A percentile compares a stretch with the other conserved stretches of the same genome.
Evolutionary conservation across 176 grass and related monocot genomes (phyloP).

Genomic region (Oryza glumipatula): DNA sequence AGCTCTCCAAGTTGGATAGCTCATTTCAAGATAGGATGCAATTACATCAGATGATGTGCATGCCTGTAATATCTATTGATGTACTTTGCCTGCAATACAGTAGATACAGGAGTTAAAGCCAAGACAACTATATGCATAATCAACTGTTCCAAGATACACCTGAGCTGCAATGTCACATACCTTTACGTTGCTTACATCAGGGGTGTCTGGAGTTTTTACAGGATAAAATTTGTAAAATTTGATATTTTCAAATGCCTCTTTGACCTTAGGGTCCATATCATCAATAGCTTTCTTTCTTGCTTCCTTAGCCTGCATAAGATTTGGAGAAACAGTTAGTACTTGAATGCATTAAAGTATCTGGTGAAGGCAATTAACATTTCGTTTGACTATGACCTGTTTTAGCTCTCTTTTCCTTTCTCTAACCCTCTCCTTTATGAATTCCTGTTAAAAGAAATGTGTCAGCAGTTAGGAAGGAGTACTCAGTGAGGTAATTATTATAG

Average conservation of each 20-base stretch:
- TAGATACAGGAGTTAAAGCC: slow-evolving; percentile 3
- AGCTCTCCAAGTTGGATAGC: slow-evolving; percentile 28
- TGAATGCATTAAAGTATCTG: neutral
- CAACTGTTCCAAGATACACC: neutral
- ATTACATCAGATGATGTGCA: slow-evolving; percentile 69
- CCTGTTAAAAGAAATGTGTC: slow-evolving; percentile 48
- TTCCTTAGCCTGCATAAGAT: slow-evolving; percentile 71
- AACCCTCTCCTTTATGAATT: slow-evolving; percentile 81
- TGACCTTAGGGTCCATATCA: slow-evolving; percentile 75
- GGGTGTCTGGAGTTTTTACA: slow-evolving; percentile 61
- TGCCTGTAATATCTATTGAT: slow-evolving; percentile 84
- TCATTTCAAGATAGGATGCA: slow-evolving; percentile 22
- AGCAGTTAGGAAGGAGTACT: slow-evolving; percentile 17
- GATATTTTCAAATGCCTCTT: slow-evolving; percentile 73
- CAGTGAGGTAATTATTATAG: neutral
- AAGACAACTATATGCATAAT: neutral
- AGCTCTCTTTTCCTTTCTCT: slow-evolving; percentile 72
- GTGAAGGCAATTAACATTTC: slow-evolving; percentile 10
- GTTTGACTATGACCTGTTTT: slow-evolving; percentile 55
- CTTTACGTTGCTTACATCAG: slow-evolving; percentile 78
- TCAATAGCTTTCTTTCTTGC: slow-evolving; percentile 83
- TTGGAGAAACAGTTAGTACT: slow-evolving; percentile 17
- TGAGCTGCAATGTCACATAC: slow-evolving; percentile 35
- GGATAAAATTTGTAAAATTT: slow-evolving; percentile 94
- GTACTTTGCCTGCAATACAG: slow-evolving; percentile 53